Conservation (phyloP, 805 yeast genomes). For the Saccharomycopsis schoenii region DNA sequence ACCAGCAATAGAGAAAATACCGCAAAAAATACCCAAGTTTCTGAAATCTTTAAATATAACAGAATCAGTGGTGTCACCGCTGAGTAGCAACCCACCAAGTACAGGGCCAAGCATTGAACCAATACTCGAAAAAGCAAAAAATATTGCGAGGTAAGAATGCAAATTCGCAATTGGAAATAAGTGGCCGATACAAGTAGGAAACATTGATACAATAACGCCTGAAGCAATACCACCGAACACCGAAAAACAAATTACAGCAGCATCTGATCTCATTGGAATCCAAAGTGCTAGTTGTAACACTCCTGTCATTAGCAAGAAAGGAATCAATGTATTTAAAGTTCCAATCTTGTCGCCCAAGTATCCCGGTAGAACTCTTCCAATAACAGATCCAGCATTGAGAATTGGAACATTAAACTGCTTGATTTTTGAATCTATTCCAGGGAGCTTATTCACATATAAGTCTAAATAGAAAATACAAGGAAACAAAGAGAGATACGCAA, state of each 20-base stretch:
- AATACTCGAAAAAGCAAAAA: constrained; percentile 24
- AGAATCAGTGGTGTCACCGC: constrained; percentile 10
- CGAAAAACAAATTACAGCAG: constrained; percentile 22
- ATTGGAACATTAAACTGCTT: constrained; percentile 15
- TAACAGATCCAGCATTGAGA: constrained; percentile 33
- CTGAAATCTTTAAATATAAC: neutral
- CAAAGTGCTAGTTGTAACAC: constrained; percentile 27
- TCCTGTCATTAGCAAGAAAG: constrained; percentile 24
- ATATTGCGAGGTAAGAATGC: constrained; percentile 25
- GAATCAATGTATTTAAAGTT: constrained; percentile 31
- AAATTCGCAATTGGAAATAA: constrained; percentile 26
- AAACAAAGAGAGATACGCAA: constrained; percentile 25
- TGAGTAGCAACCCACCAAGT: constrained; percentile 28
- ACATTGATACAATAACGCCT: constrained; percentile 27
- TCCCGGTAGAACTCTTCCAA: constrained; percentile 45
- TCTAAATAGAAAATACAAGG: constrained; percentile 25
- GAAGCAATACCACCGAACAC: constrained; percentile 29
- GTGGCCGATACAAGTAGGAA: constrained; percentile 28
- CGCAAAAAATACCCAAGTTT: neutral
- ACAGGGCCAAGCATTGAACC: constrained; percentile 29
- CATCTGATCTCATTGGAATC: constrained; percentile 24
- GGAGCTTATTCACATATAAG: constrained; percentile 14
- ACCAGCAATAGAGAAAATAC: neutral
- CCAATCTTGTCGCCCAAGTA: constrained; percentile 38
- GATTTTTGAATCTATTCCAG: neutral